These are phyloP conservation scores for Ustilago bromivora DNA, from an alignment of 1,284 basidiomycete genomes.

Conservation along the genomic window DNA sequence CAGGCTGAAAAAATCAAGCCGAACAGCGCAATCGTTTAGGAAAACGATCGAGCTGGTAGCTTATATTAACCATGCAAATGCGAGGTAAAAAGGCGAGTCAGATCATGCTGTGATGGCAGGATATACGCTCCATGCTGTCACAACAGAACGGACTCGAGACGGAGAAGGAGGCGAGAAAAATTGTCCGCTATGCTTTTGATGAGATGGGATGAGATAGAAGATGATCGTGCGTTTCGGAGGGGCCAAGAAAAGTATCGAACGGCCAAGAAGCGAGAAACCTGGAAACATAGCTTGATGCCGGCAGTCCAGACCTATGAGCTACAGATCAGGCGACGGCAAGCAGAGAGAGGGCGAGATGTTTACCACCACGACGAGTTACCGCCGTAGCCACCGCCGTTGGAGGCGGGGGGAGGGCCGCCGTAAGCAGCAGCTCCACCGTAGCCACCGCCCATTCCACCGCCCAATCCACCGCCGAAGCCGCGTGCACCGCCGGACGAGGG, in stretches of 20 bases:
- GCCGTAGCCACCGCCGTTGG: constrained; percentile 54
- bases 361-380: constrained; percentile 56
- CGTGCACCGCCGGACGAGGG: constrained; percentile 56
- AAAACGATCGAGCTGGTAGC: constrained; percentile 19
- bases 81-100: constrained; percentile 4
- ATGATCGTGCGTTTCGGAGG: constrained; percentile 38
- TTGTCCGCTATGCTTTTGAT: constrained; percentile 51
- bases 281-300: background rate
- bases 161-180: constrained; percentile 21
- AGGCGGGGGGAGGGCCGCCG: constrained; percentile 54
- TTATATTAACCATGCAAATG: constrained; percentile 41
- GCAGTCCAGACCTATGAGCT: background rate
- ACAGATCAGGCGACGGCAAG: background rate
- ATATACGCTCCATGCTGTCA: background rate
- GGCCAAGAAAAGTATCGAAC: constrained; percentile 15
- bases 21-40: constrained; percentile 10
- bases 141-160: background rate
- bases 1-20: constrained; percentile 23
- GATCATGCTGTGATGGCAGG: background rate
- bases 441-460: constrained; percentile 50
- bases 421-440: constrained; percentile 46
- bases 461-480: constrained; percentile 55
- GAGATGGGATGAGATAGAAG: constrained; percentile 8
- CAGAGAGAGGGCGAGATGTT: background rate
- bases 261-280: constrained; percentile 4